Base-by-base conservation (phyloP, 2,329 filamentous ascomycete genomes). In the Calonectria henricotiae region DNA sequence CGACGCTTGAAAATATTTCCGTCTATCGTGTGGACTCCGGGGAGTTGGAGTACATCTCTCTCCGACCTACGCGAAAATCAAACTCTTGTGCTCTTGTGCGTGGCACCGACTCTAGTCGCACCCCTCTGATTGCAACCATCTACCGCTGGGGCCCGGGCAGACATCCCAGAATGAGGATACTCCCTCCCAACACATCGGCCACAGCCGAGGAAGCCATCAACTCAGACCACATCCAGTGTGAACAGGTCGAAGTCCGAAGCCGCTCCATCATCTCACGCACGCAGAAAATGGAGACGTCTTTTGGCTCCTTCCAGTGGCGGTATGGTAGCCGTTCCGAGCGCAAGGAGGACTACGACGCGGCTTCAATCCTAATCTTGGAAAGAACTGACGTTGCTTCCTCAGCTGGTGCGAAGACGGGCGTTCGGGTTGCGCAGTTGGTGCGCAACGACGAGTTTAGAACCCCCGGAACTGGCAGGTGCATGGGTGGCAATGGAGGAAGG, bases 71-170 rank as follows among this genome's bases (percentile, higher is more conserved):
- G 64, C 64, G 62, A 41, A 70, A 11, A 44, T 77, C 75, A 63
- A 76, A 77, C 67, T 76, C 75, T 9, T 75, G 74, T 58, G 74
- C 73, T 17, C 71, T 77, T n/a, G 71, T 75, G 4, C 73, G 70
- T 7, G 49, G 47, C 8, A 62, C 67, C 4, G 69, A 74, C 25
- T 27, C 55, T n/a, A 32, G 35, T 30, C 35, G 46, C 46, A 66
- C 49, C 32, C 51, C 74, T 23, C 49, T 76, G 39, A 74, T 77
- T 32, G 71, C 75, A 15, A 77, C 75, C 58, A 72, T 75, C 60
- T 77, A 77, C 61, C 74, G 73, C 61, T 65, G 67, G 37, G 74
- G 75, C 17, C 75, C 74, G 1, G 71, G 71, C 6, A 58, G 75
- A 20, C 65, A 23, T 20, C 74, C 75, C 37, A 69, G 63, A 46